phyloP scores from a whole-genome alignment of 441 rosid species.

The Erodium moschatum region DNA sequence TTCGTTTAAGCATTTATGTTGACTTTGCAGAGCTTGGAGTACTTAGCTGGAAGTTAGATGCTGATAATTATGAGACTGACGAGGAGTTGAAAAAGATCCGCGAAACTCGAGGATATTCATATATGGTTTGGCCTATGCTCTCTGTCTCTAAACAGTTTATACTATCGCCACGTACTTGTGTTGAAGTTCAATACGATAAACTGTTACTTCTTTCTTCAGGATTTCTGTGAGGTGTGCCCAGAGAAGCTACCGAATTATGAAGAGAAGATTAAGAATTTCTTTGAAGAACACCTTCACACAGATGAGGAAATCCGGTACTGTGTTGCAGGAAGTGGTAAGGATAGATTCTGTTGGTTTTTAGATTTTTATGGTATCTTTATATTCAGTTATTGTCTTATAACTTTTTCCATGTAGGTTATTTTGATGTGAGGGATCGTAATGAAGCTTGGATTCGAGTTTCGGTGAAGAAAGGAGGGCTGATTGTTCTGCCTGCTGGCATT shows the following conservation, averaged over 20 bases:
- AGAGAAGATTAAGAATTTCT: constrained; percentile 67
- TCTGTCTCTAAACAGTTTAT: background rate
- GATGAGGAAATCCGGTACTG: constrained; percentile 92
- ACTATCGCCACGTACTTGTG: background rate
- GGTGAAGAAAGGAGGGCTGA: constrained; percentile 88
- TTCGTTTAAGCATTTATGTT: constrained; percentile 8
- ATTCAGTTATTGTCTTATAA: background rate
- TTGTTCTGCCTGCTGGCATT: constrained; percentile 82
- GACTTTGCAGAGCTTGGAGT: constrained; percentile 66
- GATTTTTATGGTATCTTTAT: background rate
- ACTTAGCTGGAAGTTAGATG: constrained; percentile 79
- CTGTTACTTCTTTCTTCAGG: constrained; percentile 32
- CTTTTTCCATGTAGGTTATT: constrained; percentile 49
- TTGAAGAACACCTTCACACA: constrained; percentile 81
- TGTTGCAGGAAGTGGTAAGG: constrained; percentile 82
- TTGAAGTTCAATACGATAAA: background rate
- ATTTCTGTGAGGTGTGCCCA: constrained; percentile 78
- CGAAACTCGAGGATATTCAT: constrained; percentile 71
- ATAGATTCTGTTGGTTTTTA: background rate
- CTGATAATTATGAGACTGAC: constrained; percentile 73
- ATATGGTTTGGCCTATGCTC: constrained; percentile 41
- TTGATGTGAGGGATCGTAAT: constrained; percentile 64
- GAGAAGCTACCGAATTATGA: constrained; percentile 81
- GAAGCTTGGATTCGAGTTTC: constrained; percentile 63
- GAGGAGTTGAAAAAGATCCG: constrained; percentile 77